A percentile compares a stretch with the other conserved stretches of the same genome.
Conservation (phyloP, 257 asterid genomes). For the Asclepias syriaca region DNA sequence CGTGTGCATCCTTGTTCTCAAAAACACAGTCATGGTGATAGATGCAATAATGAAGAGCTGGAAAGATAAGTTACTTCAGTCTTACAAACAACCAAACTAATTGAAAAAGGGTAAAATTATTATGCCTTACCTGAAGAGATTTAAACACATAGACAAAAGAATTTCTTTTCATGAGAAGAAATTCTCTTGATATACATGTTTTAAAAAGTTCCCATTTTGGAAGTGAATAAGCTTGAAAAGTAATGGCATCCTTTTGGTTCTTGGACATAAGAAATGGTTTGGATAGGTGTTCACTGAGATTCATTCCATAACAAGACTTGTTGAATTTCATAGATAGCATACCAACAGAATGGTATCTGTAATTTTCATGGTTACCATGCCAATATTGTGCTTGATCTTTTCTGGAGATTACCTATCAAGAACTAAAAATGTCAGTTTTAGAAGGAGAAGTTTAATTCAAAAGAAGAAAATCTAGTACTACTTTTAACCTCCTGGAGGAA, state of each 20-base stretch:
- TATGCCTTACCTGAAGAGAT: conserved; percentile 3
- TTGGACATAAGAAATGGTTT: conserved; percentile 5
- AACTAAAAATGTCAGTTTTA: not conserved
- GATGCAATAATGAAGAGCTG: conserved; percentile 29
- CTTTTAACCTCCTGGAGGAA: conserved; percentile 23
- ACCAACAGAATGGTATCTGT: conserved; percentile 34
- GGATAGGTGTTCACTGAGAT: conserved; percentile 32
- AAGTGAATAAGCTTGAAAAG: not conserved
- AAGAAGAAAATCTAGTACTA: not conserved
- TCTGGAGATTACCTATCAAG: conserved; percentile 39
- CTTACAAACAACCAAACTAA: not conserved
- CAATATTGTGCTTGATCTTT: conserved; percentile 59
- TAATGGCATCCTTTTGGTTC: conserved; percentile 5
- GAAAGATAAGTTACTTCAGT: conserved; percentile 14
- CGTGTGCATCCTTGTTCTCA: conserved; percentile 8
- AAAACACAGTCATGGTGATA: conserved; percentile 46
- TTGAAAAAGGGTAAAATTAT: too few relatives aligned
- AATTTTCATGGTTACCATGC: conserved; percentile 23
- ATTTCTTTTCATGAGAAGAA: conserved; percentile 12
- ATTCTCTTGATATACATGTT: conserved; percentile 7
- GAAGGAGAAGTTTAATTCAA: not conserved
- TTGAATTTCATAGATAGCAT: conserved; percentile 29
- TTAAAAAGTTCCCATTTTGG: conserved; percentile 12
- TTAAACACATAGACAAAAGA: not conserved
- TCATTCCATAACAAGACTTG: conserved; percentile 28